Base-by-base conservation (phyloP, 345 rosid species). In the Mercurialis annua region DNA sequence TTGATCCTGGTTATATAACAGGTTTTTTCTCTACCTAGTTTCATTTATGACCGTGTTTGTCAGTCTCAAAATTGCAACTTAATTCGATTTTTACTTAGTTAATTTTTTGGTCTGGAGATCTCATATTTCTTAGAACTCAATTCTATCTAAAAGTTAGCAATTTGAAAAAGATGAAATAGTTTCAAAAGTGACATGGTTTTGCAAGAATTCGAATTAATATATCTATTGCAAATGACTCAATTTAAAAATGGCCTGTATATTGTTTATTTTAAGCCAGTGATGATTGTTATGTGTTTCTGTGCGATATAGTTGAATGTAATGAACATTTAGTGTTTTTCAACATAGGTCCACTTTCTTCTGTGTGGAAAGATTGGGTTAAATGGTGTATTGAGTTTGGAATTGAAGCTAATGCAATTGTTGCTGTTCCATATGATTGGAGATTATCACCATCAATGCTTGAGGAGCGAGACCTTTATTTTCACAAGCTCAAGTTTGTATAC, bases 371-470 rank as follows among this genome's bases (percentile, higher is more conserved):
- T 52, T 94, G 99, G 98, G 80, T 94, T 67, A 91, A 86, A 78
- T 94, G 99, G 99, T 94, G 99, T 80, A 83, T 94, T 71, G 91
- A 91, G 82, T 91, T 94, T 67, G 99, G 99, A 29, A 81, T 94
- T 23, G 97, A 91, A 77, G 89, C 99, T 46, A 89, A 94, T 82
- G 91, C 95, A 34, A 89, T 94, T 43, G 81, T 94, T 61, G 97
- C 99, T 73, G 99, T 78, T 70, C 99, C 99, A 4, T 94, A 89
- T 69, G 99, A 94, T 74, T 94, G 98, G 98, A 91, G 99, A 79
- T 77, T 94, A 80, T 71, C 98, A 36, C 99, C 99, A 18, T 84
- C 96, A 50, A 86, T 83, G 87, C 90, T 91, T 21, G 99, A 94
- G 87, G 95, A 91, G 82, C 83, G 99, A 59, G 99, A 94, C 73